Conservation (phyloP, 495 filamentous ascomycete species). For the Parachaetomium inaequale region DNA sequence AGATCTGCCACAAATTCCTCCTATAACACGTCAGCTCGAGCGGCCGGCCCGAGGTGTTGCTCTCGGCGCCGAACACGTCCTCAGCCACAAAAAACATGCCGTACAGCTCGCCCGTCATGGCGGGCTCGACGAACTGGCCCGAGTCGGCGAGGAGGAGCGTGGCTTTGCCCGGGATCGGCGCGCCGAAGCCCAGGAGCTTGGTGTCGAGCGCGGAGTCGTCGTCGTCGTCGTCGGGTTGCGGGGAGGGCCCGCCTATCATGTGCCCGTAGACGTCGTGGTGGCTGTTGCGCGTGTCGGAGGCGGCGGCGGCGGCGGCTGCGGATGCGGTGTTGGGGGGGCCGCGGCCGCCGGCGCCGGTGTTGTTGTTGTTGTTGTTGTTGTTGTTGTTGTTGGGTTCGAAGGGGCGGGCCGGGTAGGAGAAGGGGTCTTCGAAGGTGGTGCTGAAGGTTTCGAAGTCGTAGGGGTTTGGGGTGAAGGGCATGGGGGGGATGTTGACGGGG, state of each 20-base stretch:
- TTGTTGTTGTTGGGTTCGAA: conserved; percentile 24
- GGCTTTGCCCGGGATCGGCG: conserved; percentile 61
- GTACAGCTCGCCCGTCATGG: conserved; percentile 77
- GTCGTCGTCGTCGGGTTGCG: conserved; percentile 27
- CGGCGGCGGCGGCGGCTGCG: neutral
- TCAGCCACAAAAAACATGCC: conserved; percentile 97
- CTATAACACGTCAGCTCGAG: conserved; percentile 90
- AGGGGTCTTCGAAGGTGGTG: conserved; percentile 65
- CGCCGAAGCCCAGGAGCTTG: conserved; percentile 65
- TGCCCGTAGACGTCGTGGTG: conserved; percentile 19
- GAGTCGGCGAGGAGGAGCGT: conserved; percentile 47
- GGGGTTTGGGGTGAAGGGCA: conserved; percentile 49
- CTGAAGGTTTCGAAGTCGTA: conserved; percentile 55
- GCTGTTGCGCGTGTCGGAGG: conserved; percentile 22
- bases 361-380: neutral
- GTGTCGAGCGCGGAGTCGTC: conserved; percentile 37
- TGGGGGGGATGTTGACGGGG: conserved; percentile 43
- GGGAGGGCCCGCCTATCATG: conserved; percentile 16
- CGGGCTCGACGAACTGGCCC: conserved; percentile 47
- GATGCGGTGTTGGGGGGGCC: conserved; percentile 37
- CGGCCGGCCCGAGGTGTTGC: conserved; percentile 48
- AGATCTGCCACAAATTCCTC: conserved; percentile 85
- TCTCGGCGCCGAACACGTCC: conserved; percentile 51
- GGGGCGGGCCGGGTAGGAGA: conserved; percentile 50
- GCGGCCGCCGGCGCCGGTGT: neutral